Percentiles rank a stretch among this genome's conserved stretches.
Evolutionary conservation across 306 rosid species (phyloP).

Genomic region (Coriaria nepalensis): DNA sequence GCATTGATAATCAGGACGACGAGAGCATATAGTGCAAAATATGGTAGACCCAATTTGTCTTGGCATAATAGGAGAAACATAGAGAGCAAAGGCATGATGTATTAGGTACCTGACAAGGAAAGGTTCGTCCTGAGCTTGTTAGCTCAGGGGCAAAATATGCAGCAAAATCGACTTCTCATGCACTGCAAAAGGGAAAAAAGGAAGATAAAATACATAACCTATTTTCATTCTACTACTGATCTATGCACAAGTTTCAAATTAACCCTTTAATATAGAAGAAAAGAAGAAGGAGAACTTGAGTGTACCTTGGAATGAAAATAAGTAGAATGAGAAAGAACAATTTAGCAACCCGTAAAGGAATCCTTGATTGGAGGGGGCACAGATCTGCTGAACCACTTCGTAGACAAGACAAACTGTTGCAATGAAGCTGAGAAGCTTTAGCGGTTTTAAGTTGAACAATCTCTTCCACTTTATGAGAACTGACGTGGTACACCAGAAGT

Average conservation of each 20-base stretch:
- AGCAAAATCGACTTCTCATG: slow-evolving; percentile 87
- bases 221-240: not conserved
- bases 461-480: slow-evolving; percentile 84
- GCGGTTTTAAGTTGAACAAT: slow-evolving; percentile 41
- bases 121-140: slow-evolving; percentile 75
- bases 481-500: slow-evolving; percentile 89
- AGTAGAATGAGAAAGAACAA: slow-evolving; percentile 69
- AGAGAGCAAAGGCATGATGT: slow-evolving; percentile 55
- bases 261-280: not conserved
- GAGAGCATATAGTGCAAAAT: slow-evolving; percentile 43
- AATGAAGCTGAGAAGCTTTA: slow-evolving; percentile 55
- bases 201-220: too few species aligned
- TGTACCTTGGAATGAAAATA: slow-evolving; percentile 87
- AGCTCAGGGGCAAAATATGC: slow-evolving; percentile 82
- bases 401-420: slow-evolving; percentile 58
- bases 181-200: slow-evolving; percentile 29
- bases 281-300: not conserved
- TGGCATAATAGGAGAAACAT: slow-evolving; percentile 74
- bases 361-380: slow-evolving; percentile 57
- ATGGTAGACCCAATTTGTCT: slow-evolving; percentile 51
- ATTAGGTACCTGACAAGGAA: slow-evolving; percentile 40
- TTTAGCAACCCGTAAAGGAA: slow-evolving; percentile 76
- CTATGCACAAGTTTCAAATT: not conserved
- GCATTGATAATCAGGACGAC: slow-evolving; percentile 31
- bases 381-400: slow-evolving; percentile 86